Evolutionary conservation across 306 rosid genomes (phyloP), one percentile per base, ranked within the genome.

Genomic region (Vigna nakashimae): DNA sequence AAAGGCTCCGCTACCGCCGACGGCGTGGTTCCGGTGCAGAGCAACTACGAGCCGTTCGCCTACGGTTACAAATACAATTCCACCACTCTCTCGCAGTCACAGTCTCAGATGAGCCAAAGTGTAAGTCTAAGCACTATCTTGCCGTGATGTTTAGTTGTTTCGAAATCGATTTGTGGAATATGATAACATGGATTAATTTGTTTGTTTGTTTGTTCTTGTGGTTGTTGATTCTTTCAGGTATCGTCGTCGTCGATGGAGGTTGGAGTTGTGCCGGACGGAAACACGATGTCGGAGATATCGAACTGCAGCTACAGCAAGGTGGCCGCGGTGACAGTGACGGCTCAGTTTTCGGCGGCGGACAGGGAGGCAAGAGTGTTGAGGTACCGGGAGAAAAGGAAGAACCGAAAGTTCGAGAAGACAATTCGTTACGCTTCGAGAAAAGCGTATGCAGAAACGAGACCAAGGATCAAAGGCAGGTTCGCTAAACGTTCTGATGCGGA

Each of bases 381-480:
- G 94, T 95, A 95, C 85, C 88, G 90, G 43, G 98, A 95, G 89
- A 95, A 95, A 89, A 90, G 99, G 82, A 95, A 95, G 98, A 95
- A 91, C 75, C 40, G 99, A 45, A 95, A 90, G 83, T 95, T 95
- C 87, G 92, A 92, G 92, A 95, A 95, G 91, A 95, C 98, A 10
- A 92, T 95, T 46, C 97, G 99, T 1, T 95, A 95, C 48, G 98
- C 99, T 2, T 95, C 99, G 0, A 76, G 99, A 36, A 95, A 95
- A 69, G 99, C 99, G 0, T 95, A 95, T 57, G 99, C 99, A 0
- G 99, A 95, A 78, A 88, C 97, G 5, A 86, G 99, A 78, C 99
- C 99, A 0, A 85, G 99, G 79, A 89, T 95, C 88, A 95, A 95
- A 84, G 99, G 99, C 0, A 84, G 99, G 86, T 95, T 95, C 75